These are phyloP conservation scores for Fraxinus floribunda DNA, from an alignment of 305 asterid species.

Conservation along the genomic window DNA sequence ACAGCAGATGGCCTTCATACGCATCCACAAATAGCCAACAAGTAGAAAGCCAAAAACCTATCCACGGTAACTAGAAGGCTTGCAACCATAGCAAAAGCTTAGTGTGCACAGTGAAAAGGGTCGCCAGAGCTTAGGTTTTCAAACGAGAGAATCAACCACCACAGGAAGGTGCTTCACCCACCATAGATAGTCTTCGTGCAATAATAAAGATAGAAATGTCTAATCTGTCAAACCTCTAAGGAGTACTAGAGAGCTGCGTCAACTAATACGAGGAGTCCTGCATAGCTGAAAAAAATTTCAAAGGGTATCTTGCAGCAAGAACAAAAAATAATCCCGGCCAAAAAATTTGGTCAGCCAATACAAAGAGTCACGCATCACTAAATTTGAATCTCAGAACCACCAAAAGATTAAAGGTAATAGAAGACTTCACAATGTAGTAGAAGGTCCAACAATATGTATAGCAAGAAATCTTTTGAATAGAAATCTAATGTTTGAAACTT, in stretches of 20 bases:
- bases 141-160: background rate
- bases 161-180: background rate
- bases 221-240: background rate
- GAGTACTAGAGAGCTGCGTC: background rate
- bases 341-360: background rate
- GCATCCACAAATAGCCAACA: background rate
- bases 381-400: background rate
- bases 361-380: background rate
- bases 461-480: background rate
- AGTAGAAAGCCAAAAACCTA: background rate
- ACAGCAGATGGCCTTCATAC: background rate
- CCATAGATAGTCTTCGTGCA: background rate
- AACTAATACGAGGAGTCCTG: background rate
- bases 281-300: background rate
- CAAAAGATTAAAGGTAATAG: background rate
- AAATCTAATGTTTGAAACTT: background rate
- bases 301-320: background rate
- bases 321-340: background rate
- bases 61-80: background rate
- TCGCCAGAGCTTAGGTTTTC: background rate
- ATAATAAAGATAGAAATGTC: background rate
- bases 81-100: background rate
- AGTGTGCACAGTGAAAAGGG: background rate
- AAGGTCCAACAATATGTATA: background rate
- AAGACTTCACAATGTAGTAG: background rate